These are phyloP conservation scores for Ceriops zippeliana DNA, from an alignment of 345 rosid genomes.

Conservation along the genomic window DNA sequence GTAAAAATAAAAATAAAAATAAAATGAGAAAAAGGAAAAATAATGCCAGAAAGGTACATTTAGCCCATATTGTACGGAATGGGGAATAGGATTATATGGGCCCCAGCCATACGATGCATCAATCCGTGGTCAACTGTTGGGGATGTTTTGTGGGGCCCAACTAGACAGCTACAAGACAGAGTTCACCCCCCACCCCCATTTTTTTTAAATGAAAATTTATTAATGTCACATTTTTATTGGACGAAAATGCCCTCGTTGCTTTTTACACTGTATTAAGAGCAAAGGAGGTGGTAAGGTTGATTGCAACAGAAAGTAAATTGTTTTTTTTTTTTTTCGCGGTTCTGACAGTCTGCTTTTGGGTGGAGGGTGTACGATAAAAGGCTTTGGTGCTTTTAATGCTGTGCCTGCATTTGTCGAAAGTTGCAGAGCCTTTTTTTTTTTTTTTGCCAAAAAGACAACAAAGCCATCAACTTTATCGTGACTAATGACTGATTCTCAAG, in stretches of 20 bases:
- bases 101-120: slow-evolving; percentile 10
- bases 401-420: background rate
- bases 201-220: background rate
- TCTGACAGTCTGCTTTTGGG: slow-evolving; percentile 16
- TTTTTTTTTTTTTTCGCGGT: background rate
- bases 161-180: slow-evolving; percentile 47
- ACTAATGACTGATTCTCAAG: slow-evolving; percentile 2
- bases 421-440: background rate
- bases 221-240: slow-evolving; percentile 17
- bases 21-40: no score
- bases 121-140: slow-evolving; percentile 17
- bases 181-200: slow-evolving; percentile 8
- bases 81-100: slow-evolving; percentile 14
- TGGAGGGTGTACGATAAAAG: slow-evolving; percentile 20
- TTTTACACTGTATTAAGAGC: slow-evolving; percentile 20
- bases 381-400: slow-evolving; percentile 17
- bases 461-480: slow-evolving; percentile 6
- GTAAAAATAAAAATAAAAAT: no score
- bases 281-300: slow-evolving; percentile 24
- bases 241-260: slow-evolving; percentile 27
- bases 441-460: background rate
- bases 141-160: slow-evolving; percentile 15
- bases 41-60: background rate
- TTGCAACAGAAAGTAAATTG: slow-evolving; percentile 15
- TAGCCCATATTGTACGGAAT: slow-evolving; percentile 16